Evolutionary conservation across 2,329 filamentous ascomycete genomes (phyloP).

Genomic region (Pleomassaria siparia): DNA sequence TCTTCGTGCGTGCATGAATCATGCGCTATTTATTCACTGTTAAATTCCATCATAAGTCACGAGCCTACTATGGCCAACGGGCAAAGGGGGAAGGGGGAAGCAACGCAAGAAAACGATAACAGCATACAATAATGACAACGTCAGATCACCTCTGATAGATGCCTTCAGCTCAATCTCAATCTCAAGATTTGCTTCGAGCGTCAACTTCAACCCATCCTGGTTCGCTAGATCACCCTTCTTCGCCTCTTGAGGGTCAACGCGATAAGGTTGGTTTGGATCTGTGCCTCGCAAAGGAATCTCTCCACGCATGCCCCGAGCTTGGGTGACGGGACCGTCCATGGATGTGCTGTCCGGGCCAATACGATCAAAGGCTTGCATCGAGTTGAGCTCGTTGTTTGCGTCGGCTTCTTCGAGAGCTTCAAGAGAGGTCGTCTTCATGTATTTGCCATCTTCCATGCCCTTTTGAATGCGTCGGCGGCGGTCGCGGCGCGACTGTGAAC

Average conservation of each 20-base stretch:
- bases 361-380: slow-evolving; percentile 56
- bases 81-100: background rate
- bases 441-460: slow-evolving; percentile 50
- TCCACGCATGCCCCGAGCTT: slow-evolving; percentile 55
- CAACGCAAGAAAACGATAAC: slow-evolving; percentile 1
- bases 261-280: slow-evolving; percentile 54
- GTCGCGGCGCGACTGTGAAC: slow-evolving; percentile 50
- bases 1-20: slow-evolving; percentile 8
- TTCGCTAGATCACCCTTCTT: slow-evolving; percentile 52
- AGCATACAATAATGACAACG: slow-evolving; percentile 75
- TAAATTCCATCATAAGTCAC: slow-evolving; percentile 18
- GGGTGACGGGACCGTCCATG: slow-evolving; percentile 59
- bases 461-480: slow-evolving; percentile 51
- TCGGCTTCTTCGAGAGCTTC: slow-evolving; percentile 55
- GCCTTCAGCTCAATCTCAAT: slow-evolving; percentile 85
- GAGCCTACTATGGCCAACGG: slow-evolving; percentile 6
- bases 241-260: slow-evolving; percentile 40
- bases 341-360: slow-evolving; percentile 58
- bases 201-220: slow-evolving; percentile 68
- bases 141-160: slow-evolving; percentile 81
- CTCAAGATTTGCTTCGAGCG: slow-evolving; percentile 77
- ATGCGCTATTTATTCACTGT: slow-evolving; percentile 28
- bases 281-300: slow-evolving; percentile 58
- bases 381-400: slow-evolving; percentile 50
- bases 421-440: slow-evolving; percentile 54